Percentiles rank a stretch among this genome's conserved stretches.
phyloP scores from a whole-genome alignment of 2,329 filamentous ascomycete species.

The Pseudogymnoascus sp. region DNA sequence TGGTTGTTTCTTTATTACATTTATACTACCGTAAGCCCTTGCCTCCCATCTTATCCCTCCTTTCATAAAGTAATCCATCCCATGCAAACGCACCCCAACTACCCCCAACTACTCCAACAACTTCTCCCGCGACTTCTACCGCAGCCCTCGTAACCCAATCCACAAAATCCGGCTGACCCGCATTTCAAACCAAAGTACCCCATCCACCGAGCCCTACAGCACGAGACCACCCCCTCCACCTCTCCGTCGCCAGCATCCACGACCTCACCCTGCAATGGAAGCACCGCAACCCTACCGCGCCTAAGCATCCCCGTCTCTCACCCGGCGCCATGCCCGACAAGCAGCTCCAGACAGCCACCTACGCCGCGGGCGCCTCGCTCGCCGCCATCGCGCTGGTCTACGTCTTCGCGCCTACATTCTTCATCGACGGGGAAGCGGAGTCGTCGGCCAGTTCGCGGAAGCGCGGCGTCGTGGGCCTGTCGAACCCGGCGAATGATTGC shows the following conservation, averaged over 20 bases:
- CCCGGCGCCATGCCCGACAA: constrained; percentile 63
- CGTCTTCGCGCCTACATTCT: constrained; percentile 95
- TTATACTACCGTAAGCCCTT: background rate
- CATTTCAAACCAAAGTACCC: background rate
- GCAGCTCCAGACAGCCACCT: constrained; percentile 75
- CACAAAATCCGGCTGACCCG: constrained; percentile 1
- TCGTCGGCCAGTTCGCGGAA: constrained; percentile 51
- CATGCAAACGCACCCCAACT: background rate
- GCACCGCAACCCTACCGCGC: background rate
- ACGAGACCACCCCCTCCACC: background rate
- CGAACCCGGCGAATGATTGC: constrained; percentile 89
- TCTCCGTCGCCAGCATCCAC: background rate
- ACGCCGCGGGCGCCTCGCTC: constrained; percentile 90
- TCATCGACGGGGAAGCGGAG: constrained; percentile 73
- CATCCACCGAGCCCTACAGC: background rate
- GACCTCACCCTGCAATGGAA: background rate
- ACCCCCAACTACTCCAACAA: background rate
- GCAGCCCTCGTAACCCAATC: background rate
- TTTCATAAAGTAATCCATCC: constrained; percentile 2
- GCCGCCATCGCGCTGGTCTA: constrained; percentile 93
- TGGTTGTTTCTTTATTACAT: background rate
- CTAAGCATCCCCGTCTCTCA: background rate
- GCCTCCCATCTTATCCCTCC: background rate
- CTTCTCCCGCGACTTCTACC: background rate
- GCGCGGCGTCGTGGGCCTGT: constrained; percentile 79